Conservation (phyloP, 1,284 basidiomycete genomes). For the Naganishia cerealis region DNA sequence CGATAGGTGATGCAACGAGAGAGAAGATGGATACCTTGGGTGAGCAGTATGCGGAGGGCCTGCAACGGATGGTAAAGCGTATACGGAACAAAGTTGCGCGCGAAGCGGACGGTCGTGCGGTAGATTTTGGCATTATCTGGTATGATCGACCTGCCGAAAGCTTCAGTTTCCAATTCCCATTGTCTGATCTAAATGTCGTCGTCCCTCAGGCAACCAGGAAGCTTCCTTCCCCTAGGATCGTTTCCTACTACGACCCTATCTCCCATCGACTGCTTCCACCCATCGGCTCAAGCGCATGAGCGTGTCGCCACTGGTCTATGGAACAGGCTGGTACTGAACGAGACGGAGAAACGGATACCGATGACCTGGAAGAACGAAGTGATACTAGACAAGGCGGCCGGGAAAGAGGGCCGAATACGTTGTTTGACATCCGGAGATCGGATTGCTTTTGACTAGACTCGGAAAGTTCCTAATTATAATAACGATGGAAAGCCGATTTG, state of each 20-base stretch:
- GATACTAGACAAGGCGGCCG: background rate
- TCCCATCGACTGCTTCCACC: slow-evolving; percentile 55
- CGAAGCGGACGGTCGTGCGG: slow-evolving; percentile 45
- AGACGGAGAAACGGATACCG: slow-evolving; percentile 43
- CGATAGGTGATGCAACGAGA: slow-evolving; percentile 48
- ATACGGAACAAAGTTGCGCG: slow-evolving; percentile 8
- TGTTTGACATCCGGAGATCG: slow-evolving; percentile 51
- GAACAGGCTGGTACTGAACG: slow-evolving; percentile 47
- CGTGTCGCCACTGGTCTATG: slow-evolving; percentile 52
- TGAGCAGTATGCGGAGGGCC: slow-evolving; percentile 48
- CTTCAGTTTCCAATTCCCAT: background rate
- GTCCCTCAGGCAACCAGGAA: slow-evolving; percentile 49
- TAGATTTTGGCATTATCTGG: slow-evolving; percentile 47
- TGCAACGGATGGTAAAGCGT: slow-evolving; percentile 43
- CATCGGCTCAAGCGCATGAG: slow-evolving; percentile 49
- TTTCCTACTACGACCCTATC: slow-evolving; percentile 52
- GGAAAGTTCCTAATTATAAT: background rate
- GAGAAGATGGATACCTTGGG: slow-evolving; percentile 50
- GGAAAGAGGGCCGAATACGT: slow-evolving; percentile 37
- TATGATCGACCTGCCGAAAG: slow-evolving; percentile 29
- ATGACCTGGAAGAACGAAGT: slow-evolving; percentile 49
- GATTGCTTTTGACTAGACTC: slow-evolving; percentile 31
- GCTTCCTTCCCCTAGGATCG: slow-evolving; percentile 46
- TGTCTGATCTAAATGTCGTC: slow-evolving; percentile 22
- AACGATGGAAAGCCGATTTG: background rate